These are phyloP conservation scores for Saturnispora sanitii DNA, from an alignment of 805 yeast species.

Conservation along the genomic window DNA sequence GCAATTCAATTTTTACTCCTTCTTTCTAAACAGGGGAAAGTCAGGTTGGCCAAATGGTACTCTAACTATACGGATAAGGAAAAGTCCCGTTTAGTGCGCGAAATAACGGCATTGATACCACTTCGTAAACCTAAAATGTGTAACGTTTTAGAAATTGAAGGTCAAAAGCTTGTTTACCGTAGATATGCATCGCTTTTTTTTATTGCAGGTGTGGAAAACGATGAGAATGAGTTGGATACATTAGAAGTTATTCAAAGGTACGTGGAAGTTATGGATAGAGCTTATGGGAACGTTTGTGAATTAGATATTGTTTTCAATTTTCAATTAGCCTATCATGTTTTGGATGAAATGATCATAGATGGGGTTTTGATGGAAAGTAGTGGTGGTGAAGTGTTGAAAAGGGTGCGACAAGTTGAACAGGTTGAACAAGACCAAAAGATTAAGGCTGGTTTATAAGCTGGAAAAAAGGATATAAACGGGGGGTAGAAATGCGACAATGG, in stretches of 20 bases:
- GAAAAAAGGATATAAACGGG: background rate
- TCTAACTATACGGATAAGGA: slow-evolving; percentile 75
- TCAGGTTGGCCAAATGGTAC: slow-evolving; percentile 91
- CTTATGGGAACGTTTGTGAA: slow-evolving; percentile 94
- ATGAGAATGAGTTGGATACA: slow-evolving; percentile 79
- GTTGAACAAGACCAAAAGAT: slow-evolving; percentile 37
- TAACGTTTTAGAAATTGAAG: slow-evolving; percentile 80
- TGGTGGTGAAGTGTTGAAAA: slow-evolving; percentile 63
- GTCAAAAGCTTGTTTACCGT: slow-evolving; percentile 77
- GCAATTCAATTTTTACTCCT: slow-evolving; percentile 71
- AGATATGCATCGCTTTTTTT: slow-evolving; percentile 91
- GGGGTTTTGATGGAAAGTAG: slow-evolving; percentile 83
- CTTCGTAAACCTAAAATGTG: slow-evolving; percentile 91
- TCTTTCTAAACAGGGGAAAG: slow-evolving; percentile 91
- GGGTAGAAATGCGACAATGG: too few relatives aligned
- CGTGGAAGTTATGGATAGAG: slow-evolving; percentile 94
- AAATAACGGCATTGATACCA: slow-evolving; percentile 75
- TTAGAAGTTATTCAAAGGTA: slow-evolving; percentile 84
- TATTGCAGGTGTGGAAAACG: slow-evolving; percentile 72
- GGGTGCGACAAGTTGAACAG: slow-evolving; percentile 79
- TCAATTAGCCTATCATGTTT: slow-evolving; percentile 82
- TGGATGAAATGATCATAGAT: slow-evolving; percentile 83
- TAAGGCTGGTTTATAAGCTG: slow-evolving; percentile 1
- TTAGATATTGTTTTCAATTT: slow-evolving; percentile 94
- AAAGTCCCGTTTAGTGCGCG: slow-evolving; percentile 73